Evolutionary conservation across 164 flowering plant species (phyloP), one percentile per base, ranked within the genome.

Genomic region (Annona cherimola): DNA sequence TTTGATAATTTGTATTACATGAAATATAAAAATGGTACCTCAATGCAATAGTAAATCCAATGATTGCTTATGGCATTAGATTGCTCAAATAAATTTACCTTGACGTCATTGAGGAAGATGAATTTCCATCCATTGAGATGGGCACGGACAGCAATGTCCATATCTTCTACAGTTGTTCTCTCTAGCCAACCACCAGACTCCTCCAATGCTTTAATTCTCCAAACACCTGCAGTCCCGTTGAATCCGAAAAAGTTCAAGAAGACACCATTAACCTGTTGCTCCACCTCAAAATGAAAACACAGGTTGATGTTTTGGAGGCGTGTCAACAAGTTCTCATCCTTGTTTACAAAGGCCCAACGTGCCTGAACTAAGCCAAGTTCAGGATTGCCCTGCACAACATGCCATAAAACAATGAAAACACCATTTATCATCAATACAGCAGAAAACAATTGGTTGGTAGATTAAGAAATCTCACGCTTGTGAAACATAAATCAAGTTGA

Each of bases 111-210:
- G 44, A 91, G 90, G 75, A 60, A 91, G 67, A 91, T 79, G 72
- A 90, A 87, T 78, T 91, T 91, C 96, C 96, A 89, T 5, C 96
- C 96, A 63, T 85, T 74, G 45, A 90, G 90, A 82, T 90, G 94
- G 61, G 94, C 94, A 40, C 94, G 87, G 44, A 90, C 90, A 41
- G 94, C 94, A 60, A 90, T 90, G 69, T 90, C 94, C 94, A 90
- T 90, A 66, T 90, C 94, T 81, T 89, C 92, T 11, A 90, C 96
- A 12, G 96, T 91, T 7, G 92, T 91, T 70, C 97, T 81, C 76
- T 91, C 97, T 18, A 91, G 85, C 97, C 97, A 91, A 19, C 97
- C 97, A 12, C 97, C 97, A 44, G 90, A 89, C 4, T 89, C 94
- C 76, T 88, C 97, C 44, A 91, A 76, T 14, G 97, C 90, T 72